These are phyloP conservation scores for Adansonia gregorii DNA, from an alignment of 441 rosid species.

Conservation along the genomic window DNA sequence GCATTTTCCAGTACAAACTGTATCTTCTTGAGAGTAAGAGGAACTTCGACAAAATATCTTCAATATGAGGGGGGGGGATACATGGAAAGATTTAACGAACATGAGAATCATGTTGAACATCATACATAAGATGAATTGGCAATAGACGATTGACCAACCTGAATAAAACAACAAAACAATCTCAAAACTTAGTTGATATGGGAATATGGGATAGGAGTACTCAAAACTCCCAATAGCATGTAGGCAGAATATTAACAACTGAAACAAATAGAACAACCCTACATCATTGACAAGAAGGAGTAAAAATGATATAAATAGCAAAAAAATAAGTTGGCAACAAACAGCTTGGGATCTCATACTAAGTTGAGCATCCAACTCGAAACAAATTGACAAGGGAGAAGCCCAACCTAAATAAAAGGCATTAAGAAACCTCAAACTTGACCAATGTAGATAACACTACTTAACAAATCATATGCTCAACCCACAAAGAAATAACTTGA, in stretches of 20 bases:
- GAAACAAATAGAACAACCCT: neutral
- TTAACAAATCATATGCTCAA: neutral
- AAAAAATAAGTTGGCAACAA: neutral
- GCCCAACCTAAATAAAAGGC: neutral
- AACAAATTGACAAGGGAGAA: neutral
- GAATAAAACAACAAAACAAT: neutral
- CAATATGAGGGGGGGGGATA: no score
- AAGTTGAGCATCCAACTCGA: conserved; percentile 3
- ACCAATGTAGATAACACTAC: neutral
- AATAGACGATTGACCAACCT: neutral
- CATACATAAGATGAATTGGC: neutral
- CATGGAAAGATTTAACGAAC: neutral
- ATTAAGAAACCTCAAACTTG: neutral
- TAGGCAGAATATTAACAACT: neutral
- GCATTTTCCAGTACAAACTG: neutral
- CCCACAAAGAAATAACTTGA: neutral
- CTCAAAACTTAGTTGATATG: neutral
- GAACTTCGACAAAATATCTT: neutral
- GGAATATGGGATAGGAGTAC: neutral
- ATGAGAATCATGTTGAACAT: neutral
- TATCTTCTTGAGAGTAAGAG: neutral
- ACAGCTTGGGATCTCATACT: neutral
- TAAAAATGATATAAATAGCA: neutral
- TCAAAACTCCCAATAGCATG: neutral
- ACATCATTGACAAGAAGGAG: neutral